These are phyloP conservation scores for Trichoderma reesei DNA, from an alignment of 495 filamentous ascomycete species.

Conservation along the genomic window DNA sequence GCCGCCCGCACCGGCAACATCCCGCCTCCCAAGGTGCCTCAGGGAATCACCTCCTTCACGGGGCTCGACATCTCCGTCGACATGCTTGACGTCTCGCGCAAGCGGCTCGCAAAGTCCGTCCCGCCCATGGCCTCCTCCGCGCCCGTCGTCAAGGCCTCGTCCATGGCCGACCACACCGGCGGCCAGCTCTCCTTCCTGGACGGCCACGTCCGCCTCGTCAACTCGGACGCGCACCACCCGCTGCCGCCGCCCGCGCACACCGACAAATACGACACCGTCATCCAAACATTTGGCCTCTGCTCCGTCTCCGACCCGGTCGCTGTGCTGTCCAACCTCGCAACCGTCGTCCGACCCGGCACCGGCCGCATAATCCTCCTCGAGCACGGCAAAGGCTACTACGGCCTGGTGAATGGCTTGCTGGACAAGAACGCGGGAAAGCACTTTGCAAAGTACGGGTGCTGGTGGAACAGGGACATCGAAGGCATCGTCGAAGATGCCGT, in stretches of 20 bases:
- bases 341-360: conserved; percentile 37
- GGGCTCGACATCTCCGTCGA: conserved; percentile 35
- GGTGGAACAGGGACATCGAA: conserved; percentile 93
- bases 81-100: conserved; percentile 35
- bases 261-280: conserved; percentile 66
- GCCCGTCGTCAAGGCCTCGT: conserved; percentile 17
- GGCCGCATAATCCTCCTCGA: conserved; percentile 81
- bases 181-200: conserved; percentile 25
- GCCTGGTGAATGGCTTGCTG: conserved; percentile 67
- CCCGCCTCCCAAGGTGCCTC: conserved; percentile 8
- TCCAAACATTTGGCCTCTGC: conserved; percentile 92
- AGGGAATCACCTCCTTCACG: conserved; percentile 29
- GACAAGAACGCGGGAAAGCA: conserved; percentile 70
- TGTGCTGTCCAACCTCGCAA: conserved; percentile 52
- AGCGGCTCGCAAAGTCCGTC: conserved; percentile 23
- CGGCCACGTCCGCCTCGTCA: conserved; percentile 27
- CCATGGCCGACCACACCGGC: conserved; percentile 15
- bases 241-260: conserved; percentile 20
- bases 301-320: conserved; percentile 65
- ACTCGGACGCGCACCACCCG: conserved; percentile 27
- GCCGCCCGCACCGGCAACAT: conserved; percentile 9
- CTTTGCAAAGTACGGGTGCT: conserved; percentile 82
- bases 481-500: conserved; percentile 48
- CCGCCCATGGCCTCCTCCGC: conserved; percentile 25
- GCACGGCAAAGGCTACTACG: conserved; percentile 73